These are phyloP conservation scores for Mortierella sp. DNA, from an alignment of 371 early-diverging fungal genomes.

Conservation along the genomic window DNA sequence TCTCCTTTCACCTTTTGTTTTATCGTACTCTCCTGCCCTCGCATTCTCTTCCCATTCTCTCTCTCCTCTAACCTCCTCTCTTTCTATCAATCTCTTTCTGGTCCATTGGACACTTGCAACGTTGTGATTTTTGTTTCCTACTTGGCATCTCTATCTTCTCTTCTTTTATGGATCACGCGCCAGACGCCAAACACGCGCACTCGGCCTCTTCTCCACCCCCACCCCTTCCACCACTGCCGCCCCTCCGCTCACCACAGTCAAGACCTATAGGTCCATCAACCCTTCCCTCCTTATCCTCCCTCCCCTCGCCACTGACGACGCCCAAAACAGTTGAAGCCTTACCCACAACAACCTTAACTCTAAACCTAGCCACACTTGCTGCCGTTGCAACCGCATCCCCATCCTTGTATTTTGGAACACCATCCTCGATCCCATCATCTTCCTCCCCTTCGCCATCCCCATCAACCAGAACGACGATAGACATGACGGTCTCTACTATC, in stretches of 20 bases:
- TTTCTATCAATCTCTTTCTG: neutral
- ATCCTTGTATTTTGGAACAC: neutral
- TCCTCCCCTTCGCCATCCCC: neutral
- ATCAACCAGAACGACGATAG: too few species aligned
- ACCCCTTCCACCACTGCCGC: neutral
- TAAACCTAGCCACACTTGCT: constrained; percentile 19
- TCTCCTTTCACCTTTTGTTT: neutral
- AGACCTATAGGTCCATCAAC: too few species aligned
- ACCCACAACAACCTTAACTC: constrained; percentile 9
- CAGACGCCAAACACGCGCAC: neutral
- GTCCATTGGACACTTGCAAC: neutral
- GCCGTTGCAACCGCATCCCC: constrained; percentile 7
- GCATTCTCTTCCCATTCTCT: neutral
- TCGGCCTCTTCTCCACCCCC: neutral
- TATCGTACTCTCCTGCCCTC: neutral
- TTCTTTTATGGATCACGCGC: constrained; percentile 20
- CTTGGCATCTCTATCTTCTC: neutral
- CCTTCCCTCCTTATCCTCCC: neutral
- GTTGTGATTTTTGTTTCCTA: too few species aligned
- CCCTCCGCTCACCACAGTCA: neutral
- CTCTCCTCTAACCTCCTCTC: neutral
- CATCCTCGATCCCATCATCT: neutral
- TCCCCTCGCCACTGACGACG: neutral
- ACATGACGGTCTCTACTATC: constrained; percentile 30
- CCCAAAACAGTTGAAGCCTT: neutral